phyloP scores from a whole-genome alignment of 208 protist genomes.

The Acanthamoeba divionensis region DNA sequence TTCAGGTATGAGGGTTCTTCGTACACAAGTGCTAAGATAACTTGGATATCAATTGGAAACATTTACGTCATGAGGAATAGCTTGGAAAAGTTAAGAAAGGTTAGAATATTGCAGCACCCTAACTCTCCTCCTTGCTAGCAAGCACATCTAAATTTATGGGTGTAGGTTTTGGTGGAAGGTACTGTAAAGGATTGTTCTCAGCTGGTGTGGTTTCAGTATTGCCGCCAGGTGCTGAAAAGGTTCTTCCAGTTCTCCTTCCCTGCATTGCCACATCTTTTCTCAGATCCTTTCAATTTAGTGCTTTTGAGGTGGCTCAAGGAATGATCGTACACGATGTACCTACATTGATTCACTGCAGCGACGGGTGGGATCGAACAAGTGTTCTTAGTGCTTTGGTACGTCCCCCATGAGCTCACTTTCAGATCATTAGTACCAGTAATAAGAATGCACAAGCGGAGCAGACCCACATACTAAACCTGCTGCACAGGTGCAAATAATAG shows the following conservation, averaged over 20 bases:
- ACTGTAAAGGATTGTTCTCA: neutral
- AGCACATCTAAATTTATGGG: neutral
- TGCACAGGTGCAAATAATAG: neutral
- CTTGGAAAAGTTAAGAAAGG: neutral
- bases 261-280: no score
- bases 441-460: neutral
- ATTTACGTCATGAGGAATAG: slow-evolving; percentile 13
- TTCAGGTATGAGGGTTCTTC: no score
- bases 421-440: neutral
- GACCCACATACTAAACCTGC: neutral
- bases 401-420: neutral
- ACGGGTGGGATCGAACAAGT: neutral
- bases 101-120: neutral
- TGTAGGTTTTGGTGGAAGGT: neutral
- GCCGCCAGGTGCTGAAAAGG: no score
- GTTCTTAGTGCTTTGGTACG: neutral
- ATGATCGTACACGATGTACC: no score
- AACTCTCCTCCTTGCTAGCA: neutral
- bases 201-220: neutral
- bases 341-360: neutral
- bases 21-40: no score
- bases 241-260: no score
- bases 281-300: no score
- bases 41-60: slow-evolving; percentile 35
- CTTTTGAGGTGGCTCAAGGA: no score